Base-by-base conservation (phyloP, 495 filamentous ascomycete species). In the Penicillium pancosmium region DNA sequence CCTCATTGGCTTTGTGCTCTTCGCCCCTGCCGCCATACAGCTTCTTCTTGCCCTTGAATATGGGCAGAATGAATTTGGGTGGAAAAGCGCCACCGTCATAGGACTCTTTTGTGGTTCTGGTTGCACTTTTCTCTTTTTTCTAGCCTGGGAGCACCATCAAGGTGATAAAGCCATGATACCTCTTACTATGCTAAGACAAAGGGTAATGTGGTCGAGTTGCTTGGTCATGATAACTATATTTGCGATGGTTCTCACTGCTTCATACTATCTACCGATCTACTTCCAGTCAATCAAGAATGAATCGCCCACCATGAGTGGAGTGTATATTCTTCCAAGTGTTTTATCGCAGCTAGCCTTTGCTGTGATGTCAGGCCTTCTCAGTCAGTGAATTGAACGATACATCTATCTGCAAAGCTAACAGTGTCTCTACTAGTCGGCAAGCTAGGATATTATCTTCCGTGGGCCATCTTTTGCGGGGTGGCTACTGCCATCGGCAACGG, bases 111-210 rank as follows among this genome's bases (percentile, higher is more conserved):
- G 76, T 57, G 85, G 85, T 27, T 61, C 79, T 1, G 78, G 59
- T 1, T 78, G 56, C 3, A 75, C 72, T 0, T 67, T 76, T 10
- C 56, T 73, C 4, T 52, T 82, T 11, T 86, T 78, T 38, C 11
- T 80, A 0, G 21, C 64, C 8, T 84, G 79, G 81, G 78, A 84
- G 27, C 63, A 62, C 18, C 65, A 60, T n/a, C 69, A 73, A 54
- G 81, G 82, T 0, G 77, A 82, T 7, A 65, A 67, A 1, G 85
- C 85, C 2, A 76, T 85, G 74, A 74, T 86, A 25, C 81, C 82
- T 15, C 57, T 70, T 2, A 56, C 65, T 2, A 69, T 80, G 61
- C 12, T 77, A 25, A 47, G 61, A 1, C 51, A 70, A 52, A 58
- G 68, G 34, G 64, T 60, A 13, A 69, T 80, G 0, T 77, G 69